Base-by-base conservation (phyloP, 176 grass and related monocot genomes). In the Phoenix roebelenii region DNA sequence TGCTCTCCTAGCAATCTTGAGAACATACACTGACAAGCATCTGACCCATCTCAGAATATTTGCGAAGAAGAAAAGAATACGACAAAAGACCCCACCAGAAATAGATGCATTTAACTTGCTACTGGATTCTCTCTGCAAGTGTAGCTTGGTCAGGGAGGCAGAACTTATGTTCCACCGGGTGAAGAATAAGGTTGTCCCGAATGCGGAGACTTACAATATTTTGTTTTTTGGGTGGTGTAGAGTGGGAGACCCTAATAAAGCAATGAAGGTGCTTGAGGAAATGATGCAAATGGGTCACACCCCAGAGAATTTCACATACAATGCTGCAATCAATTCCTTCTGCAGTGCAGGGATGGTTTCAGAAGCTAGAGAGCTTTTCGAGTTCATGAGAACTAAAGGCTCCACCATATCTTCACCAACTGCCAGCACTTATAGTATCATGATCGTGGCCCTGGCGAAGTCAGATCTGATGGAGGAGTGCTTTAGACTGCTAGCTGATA, bases 241-340 rank as follows among this genome's bases (percentile, higher is more conserved):
- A 4, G 66, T 89, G 4, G 67, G 78, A 59, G 78, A 91, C 64
- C 87, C 93, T 1, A 80, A 82, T 54, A 81, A 67, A 26, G 87
- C 87, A 59, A 97, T 91, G 81, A 85, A 97, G 76, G 70, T 91
- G 54, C 93, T 91, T 3, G 87, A 97, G 64, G 87, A 91, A 88
- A 91, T 91, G 87, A 81, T 88, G 52, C 14, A 66, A 57, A 78
- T 74, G 70, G 75, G 80, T 7, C 66, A 91, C 63, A 76, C 72
- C 12, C 92, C 93, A 0, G 87, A 97, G 67, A 88, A 79, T 81
- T 91, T 97, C 70, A 88, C 93, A 0, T 97, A 97, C 49, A 91
- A 85, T 54, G 79, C 83, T 64, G 87, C 87, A 7, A 91, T 97
- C 10, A 84, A 88, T 58, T 88, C 93, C 0, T 97, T 97, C 56